A percentile compares a stretch with the other conserved stretches of the same genome.
Evolutionary conservation across 2,329 filamentous ascomycete species (phyloP).

Genomic region (Aureobasidium sp.): DNA sequence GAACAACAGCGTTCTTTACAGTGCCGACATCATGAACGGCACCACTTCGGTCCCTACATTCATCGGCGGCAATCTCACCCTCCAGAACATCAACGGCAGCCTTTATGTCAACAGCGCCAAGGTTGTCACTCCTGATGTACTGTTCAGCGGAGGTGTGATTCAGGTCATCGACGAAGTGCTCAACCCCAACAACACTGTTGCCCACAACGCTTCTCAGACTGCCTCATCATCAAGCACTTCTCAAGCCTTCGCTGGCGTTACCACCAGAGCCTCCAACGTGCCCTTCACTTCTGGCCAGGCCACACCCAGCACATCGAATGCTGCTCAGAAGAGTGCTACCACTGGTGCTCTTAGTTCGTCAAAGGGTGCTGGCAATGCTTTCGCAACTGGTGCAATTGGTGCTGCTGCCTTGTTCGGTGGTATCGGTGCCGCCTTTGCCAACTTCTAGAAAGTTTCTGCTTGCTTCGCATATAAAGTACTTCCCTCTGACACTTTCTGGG

Average conservation of each 20-base stretch:
- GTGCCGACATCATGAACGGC: constrained; percentile 12
- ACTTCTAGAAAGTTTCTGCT: constrained; percentile 16
- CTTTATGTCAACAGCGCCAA: constrained; percentile 41
- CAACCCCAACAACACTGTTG: constrained; percentile 47
- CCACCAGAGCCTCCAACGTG: constrained; percentile 36
- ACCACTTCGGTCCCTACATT: constrained; percentile 27
- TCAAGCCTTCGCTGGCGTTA: constrained; percentile 50
- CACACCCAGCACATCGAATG: constrained; percentile 36
- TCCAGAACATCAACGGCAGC: constrained; percentile 32
- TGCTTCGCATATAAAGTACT: too few relatives aligned
- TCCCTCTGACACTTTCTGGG: too few relatives aligned
- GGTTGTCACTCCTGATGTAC: constrained; percentile 36
- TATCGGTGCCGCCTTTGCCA: constrained; percentile 36
- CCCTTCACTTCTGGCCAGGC: constrained; percentile 53
- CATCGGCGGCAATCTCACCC: constrained; percentile 33
- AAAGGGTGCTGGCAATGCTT: constrained; percentile 27
- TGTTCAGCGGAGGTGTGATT: constrained; percentile 41
- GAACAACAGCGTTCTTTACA: constrained; percentile 48
- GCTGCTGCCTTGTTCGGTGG: constrained; percentile 30
- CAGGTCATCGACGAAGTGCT: constrained; percentile 53
- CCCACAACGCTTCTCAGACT: constrained; percentile 20
- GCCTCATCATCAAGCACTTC: constrained; percentile 37
- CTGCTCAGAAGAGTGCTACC: constrained; percentile 19
- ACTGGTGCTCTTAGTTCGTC: constrained; percentile 21
- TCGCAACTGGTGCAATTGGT: constrained; percentile 9